Evolutionary conservation across 495 filamentous ascomycete species (phyloP).

Genomic region (Hypoxylon intermedium): DNA sequence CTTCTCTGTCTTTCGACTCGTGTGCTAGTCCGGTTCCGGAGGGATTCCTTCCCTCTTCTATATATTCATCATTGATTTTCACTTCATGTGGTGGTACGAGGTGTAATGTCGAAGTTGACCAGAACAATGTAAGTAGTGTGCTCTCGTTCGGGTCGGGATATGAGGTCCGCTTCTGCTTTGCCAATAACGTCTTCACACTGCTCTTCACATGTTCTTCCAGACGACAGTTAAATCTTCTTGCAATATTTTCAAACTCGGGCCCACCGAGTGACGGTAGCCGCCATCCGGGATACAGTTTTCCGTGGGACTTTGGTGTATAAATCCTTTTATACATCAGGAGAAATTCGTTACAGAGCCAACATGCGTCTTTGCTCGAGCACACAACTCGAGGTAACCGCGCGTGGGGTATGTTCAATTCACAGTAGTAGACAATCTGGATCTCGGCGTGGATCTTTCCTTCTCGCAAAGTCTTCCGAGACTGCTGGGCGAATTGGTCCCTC

Average conservation of each 20-base stretch:
- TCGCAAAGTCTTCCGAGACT: slow-evolving; percentile 26
- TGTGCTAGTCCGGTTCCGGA: background rate
- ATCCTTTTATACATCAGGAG: slow-evolving; percentile 50
- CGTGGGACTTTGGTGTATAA: slow-evolving; percentile 50
- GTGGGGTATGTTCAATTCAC: slow-evolving; percentile 37
- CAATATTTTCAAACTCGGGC: slow-evolving; percentile 12
- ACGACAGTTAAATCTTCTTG: slow-evolving; percentile 26
- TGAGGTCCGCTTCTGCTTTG: background rate
- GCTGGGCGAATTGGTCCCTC: slow-evolving; percentile 21
- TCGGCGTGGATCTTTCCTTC: slow-evolving; percentile 58
- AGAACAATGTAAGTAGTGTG: slow-evolving; percentile 28
- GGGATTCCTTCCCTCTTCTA: background rate
- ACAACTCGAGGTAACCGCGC: slow-evolving; percentile 51
- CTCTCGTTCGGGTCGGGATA: slow-evolving; percentile 33
- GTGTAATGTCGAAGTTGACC: slow-evolving; percentile 20
- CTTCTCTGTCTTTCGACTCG: background rate
- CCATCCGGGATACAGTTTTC: slow-evolving; percentile 51
- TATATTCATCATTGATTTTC: background rate
- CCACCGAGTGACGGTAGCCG: slow-evolving; percentile 30
- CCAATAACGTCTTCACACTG: slow-evolving; percentile 19
- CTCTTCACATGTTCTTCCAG: slow-evolving; percentile 1
- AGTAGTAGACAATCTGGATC: slow-evolving; percentile 56
- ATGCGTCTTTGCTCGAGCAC: slow-evolving; percentile 58
- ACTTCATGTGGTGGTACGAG: background rate
- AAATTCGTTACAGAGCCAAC: slow-evolving; percentile 58